These are phyloP conservation scores for Boletus subcaerulescens DNA, from an alignment of 768 basidiomycete species.

Conservation along the genomic window DNA sequence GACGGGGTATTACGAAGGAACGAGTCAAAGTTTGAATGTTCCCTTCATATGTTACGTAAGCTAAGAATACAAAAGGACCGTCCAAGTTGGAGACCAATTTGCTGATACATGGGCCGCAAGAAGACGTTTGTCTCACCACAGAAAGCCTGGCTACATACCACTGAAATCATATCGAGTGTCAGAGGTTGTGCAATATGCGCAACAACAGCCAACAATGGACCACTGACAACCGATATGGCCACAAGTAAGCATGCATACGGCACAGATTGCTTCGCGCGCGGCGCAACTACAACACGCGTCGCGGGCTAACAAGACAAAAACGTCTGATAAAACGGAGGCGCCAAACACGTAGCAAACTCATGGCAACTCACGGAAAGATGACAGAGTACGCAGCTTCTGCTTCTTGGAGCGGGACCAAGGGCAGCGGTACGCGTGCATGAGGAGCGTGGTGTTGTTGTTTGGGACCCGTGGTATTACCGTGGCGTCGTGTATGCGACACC, in stretches of 20 bases:
- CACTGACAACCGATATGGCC: no score
- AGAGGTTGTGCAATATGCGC: not conserved
- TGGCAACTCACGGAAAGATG: constrained; percentile 25
- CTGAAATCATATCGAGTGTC: not conserved
- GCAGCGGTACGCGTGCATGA: constrained; percentile 16
- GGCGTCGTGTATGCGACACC: not conserved
- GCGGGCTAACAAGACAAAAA: constrained; percentile 1
- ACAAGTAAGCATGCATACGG: not conserved
- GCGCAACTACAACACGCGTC: not conserved
- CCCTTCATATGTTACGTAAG: constrained; percentile 9
- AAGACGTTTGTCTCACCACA: no score
- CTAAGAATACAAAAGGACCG: not conserved
- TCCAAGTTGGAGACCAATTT: no score
- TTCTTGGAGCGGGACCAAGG: constrained; percentile 25
- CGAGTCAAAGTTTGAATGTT: no score
- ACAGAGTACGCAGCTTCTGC: constrained; percentile 26
- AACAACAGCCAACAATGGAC: not conserved
- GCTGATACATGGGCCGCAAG: no score
- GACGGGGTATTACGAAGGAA: not conserved
- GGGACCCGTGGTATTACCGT: not conserved
- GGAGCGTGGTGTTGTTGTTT: constrained; percentile 2
- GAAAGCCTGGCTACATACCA: no score
- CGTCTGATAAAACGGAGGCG: constrained; percentile 3
- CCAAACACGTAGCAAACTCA: not conserved
- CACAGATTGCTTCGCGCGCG: not conserved